Base-by-base conservation (phyloP, 2,329 filamentous ascomycete genomes). In the Escovopsis sp. region DNA sequence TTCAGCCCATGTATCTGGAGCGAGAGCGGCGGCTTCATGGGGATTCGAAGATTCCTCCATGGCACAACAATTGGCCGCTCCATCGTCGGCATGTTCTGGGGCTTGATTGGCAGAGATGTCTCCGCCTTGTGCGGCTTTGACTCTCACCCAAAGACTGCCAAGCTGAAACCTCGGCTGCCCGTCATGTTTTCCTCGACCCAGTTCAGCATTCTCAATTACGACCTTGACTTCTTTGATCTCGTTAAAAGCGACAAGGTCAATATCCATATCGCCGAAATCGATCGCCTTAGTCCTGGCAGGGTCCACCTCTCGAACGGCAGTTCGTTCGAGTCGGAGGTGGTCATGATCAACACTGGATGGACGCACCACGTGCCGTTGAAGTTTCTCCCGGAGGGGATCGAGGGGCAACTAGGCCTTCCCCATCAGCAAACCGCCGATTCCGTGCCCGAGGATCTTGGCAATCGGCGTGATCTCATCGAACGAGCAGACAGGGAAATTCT, bases 1-100 rank as follows among this genome's bases (percentile, higher is more conserved):
- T 76, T 88, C 57, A 79, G 74, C 40, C 83, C 84, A 0, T 87
- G 81, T 53, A 70, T 81, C 12, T 88, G 80, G 78, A 79, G 77
- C 5, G 64, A 67, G 2, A 71, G 68, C 2, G 78, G 77, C 51
- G 79, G 78, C 1, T 81, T 71, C 48, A 61, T 67, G 11, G 61
- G 60, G 10, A 62, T 74, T 2, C 67, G 75, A 4, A 53, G 57
- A 9, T 74, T 80, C 45, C 62, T 78, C 37, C 76, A 82, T 47
- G 62, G 65, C 16, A 80, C 73, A 0, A 57, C 62, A 30, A 41
- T 79, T 2, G 78, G 79, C 2, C 67, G 74, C 1, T 62, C 60
- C 39, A 55, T 81, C 15, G 69, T 74, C 4, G 62, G 70, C 33
- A 54, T 57, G 0, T 80, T 81, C 53, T 82, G 76, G 75, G 57